A percentile compares a stretch with the other conserved stretches of the same genome.
Evolutionary conservation across 345 rosid species (phyloP).

Genomic region (Salix suchowensis): DNA sequence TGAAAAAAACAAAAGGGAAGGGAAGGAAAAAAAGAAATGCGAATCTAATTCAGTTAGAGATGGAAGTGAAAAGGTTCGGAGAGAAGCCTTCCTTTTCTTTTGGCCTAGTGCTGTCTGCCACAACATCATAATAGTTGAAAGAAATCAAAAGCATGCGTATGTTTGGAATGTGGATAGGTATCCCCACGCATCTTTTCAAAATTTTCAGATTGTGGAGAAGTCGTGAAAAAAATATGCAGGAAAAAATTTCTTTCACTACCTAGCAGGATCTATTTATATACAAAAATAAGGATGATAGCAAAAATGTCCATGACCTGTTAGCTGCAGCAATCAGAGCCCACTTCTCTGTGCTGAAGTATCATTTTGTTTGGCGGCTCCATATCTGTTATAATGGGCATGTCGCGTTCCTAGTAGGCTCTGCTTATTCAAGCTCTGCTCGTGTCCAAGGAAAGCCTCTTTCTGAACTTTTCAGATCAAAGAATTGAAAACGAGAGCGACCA

Average conservation of each 20-base stretch:
- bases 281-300: neutral
- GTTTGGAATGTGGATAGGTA: neutral
- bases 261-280: constrained; percentile 8
- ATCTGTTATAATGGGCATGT: neutral
- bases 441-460: constrained; percentile 1
- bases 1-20: neutral
- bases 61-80: neutral
- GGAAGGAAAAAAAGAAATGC: too few species aligned
- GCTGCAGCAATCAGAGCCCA: neutral
- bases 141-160: neutral
- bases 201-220: neutral
- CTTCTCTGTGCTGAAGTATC: neutral
- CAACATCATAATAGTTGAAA: neutral
- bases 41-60: neutral
- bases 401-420: neutral
- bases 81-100: neutral
- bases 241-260: neutral
- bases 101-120: neutral
- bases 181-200: neutral
- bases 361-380: neutral
- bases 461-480: constrained; percentile 6
- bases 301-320: neutral
- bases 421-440: neutral
- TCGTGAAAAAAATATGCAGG: neutral
- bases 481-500: neutral